These are phyloP conservation scores for Azolla pinnata DNA, from an alignment of 75 land plant species.

Conservation along the genomic window DNA sequence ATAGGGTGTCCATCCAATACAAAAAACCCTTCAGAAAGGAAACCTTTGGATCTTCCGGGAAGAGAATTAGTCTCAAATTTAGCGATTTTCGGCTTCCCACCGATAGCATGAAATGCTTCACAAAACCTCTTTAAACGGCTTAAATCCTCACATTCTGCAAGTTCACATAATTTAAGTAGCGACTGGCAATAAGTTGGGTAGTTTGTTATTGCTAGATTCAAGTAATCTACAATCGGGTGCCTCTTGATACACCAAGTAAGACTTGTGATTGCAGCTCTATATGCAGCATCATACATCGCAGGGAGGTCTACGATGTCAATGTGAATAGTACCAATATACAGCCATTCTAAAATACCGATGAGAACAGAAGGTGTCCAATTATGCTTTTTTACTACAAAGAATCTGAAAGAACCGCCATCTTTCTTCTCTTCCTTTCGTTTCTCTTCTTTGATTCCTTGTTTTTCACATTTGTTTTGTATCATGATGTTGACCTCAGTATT, in stretches of 20 bases:
- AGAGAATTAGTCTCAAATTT: constrained; percentile 2
- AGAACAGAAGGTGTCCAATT: constrained; percentile 13
- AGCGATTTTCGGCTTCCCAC: neutral
- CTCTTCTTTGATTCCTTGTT: too few relatives aligned
- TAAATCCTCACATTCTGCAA: constrained; percentile 7
- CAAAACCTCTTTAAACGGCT: constrained; percentile 5
- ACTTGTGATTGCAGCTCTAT: constrained; percentile 6
- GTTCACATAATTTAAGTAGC: constrained; percentile 4
- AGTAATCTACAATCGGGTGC: constrained; percentile 1
- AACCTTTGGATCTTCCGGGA: neutral
- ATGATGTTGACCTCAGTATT: neutral
- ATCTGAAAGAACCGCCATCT: neutral
- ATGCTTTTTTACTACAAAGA: constrained; percentile 3
- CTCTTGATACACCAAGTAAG: constrained; percentile 8
- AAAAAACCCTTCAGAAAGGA: constrained; percentile 8
- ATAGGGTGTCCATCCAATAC: constrained; percentile 10
- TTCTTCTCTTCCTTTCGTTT: neutral
- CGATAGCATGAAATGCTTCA: constrained; percentile 1
- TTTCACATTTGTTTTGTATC: neutral
- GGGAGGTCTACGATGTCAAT: constrained; percentile 9
- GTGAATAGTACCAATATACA: constrained; percentile 6
- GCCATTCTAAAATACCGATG: constrained; percentile 14
- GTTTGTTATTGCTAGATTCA: constrained; percentile 1
- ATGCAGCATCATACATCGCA: constrained; percentile 13
- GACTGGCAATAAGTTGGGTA: neutral